Conservation (phyloP, 2,329 filamentous ascomycete genomes). For the Tolypocladium cylindrosporum region DNA sequence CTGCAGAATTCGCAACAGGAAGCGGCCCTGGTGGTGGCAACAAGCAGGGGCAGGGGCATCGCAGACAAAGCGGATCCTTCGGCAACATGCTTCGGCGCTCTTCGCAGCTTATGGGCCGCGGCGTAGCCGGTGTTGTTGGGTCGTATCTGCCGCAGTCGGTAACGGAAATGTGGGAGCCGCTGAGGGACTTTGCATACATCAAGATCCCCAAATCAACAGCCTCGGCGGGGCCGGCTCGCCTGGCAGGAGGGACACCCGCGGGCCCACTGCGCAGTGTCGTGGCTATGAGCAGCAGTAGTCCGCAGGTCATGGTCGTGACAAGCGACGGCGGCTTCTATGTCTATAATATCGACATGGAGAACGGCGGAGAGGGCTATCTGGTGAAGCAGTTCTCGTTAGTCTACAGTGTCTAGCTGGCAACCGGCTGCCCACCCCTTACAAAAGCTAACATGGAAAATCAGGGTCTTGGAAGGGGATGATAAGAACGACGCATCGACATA, state of each 20-base stretch:
- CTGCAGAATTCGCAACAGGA: slow-evolving; percentile 23
- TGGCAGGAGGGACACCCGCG: slow-evolving; percentile 20
- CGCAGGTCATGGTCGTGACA: slow-evolving; percentile 96
- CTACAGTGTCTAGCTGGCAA: not conserved
- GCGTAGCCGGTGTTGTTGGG: slow-evolving; percentile 79
- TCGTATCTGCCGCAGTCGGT: slow-evolving; percentile 90
- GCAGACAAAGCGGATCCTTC: slow-evolving; percentile 63
- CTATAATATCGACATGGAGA: slow-evolving; percentile 90
- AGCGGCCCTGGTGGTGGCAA: slow-evolving; percentile 15
- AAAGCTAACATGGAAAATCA: slow-evolving; percentile 13
- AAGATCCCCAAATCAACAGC: slow-evolving; percentile 62
- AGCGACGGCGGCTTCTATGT: slow-evolving; percentile 93
- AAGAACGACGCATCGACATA: slow-evolving; percentile 41
- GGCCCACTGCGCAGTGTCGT: slow-evolving; percentile 78
- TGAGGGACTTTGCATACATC: slow-evolving; percentile 92
- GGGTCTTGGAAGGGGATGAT: slow-evolving; percentile 45
- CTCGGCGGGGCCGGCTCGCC: slow-evolving; percentile 8
- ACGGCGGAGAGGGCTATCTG: slow-evolving; percentile 83
- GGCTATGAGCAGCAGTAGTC: slow-evolving; percentile 88
- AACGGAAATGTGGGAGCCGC: slow-evolving; percentile 95
- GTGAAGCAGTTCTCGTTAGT: slow-evolving; percentile 89
- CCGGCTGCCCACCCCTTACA: too few relatives aligned
- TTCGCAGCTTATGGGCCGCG: slow-evolving; percentile 85
- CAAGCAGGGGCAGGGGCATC: slow-evolving; percentile 19
- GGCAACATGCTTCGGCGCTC: slow-evolving; percentile 88